Evolutionary conservation across 1,139 yeast species (phyloP).

Genomic region (Pichia sp.): DNA sequence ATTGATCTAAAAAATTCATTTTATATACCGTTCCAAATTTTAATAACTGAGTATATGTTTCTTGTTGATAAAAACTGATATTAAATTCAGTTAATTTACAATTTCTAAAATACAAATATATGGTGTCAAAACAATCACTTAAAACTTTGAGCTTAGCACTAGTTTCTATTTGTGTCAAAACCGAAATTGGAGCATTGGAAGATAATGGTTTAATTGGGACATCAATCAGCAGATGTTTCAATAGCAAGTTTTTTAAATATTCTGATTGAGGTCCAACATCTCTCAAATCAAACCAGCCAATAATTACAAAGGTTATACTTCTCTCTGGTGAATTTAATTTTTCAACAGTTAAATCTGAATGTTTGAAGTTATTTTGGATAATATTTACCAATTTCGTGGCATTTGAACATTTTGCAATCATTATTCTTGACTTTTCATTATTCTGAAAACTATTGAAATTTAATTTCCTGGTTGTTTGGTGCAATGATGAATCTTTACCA

Average conservation of each 20-base stretch:
- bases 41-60: constrained; percentile 16
- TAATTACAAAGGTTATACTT: background rate
- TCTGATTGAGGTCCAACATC: constrained; percentile 15
- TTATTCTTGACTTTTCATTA: background rate
- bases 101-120: constrained; percentile 12
- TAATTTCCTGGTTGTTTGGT: no score
- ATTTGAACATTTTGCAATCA: background rate
- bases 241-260: constrained; percentile 13
- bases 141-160: constrained; percentile 19
- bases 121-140: constrained; percentile 19
- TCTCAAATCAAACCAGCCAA: constrained; percentile 25
- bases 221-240: constrained; percentile 2
- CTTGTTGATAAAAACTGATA: constrained; percentile 13
- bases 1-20: constrained; percentile 15
- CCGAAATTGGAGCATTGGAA: constrained; percentile 1
- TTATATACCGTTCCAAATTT: constrained; percentile 27
- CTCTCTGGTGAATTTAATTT: background rate
- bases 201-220: constrained; percentile 12
- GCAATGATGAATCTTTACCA: no score
- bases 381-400: background rate
- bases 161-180: constrained; percentile 10
- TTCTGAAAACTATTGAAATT: no score
- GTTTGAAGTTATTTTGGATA: background rate
- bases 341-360: background rate
- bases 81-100: background rate